Conservation (phyloP, 2,329 filamentous ascomycete species). For the Zymoseptoria pseudotritici region DNA sequence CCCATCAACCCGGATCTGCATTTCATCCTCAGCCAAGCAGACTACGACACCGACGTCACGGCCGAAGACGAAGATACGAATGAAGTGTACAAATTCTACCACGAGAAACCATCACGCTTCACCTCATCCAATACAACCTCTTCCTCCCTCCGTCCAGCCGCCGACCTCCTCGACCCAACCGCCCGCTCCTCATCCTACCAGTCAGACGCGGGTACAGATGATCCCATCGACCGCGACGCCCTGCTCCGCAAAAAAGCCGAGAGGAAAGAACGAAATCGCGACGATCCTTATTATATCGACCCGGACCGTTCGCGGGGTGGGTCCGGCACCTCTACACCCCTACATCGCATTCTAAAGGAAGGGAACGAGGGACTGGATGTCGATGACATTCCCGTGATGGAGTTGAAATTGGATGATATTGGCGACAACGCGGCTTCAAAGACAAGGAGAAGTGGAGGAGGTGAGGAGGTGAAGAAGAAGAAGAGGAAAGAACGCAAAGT, state of each 20-base stretch:
- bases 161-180: conserved; percentile 36
- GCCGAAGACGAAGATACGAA: conserved; percentile 30
- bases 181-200: conserved; percentile 36
- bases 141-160: conserved; percentile 29
- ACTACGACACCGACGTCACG: conserved; percentile 36
- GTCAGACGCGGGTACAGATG: conserved; percentile 29
- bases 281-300: conserved; percentile 92
- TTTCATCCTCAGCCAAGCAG: conserved; percentile 52
- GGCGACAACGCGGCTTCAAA: conserved; percentile 5
- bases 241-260: conserved; percentile 68
- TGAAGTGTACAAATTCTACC: conserved; percentile 41
- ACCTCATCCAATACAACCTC: conserved; percentile 12
- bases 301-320: conserved; percentile 24
- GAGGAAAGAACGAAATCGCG: conserved; percentile 71
- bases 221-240: conserved; percentile 65
- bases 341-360: conserved; percentile 60
- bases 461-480: neutral
- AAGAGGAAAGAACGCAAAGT: conserved; percentile 29
- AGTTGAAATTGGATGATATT: conserved; percentile 62
- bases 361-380: conserved; percentile 67
- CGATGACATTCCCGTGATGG: conserved; percentile 92
- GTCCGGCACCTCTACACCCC: conserved; percentile 63
- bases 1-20: conserved; percentile 72
- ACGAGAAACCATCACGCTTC: conserved; percentile 29
- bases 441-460: neutral